These are phyloP conservation scores for Globisporangium yorkense DNA, from an alignment of 352 stramenopile genomes.

Conservation along the genomic window DNA sequence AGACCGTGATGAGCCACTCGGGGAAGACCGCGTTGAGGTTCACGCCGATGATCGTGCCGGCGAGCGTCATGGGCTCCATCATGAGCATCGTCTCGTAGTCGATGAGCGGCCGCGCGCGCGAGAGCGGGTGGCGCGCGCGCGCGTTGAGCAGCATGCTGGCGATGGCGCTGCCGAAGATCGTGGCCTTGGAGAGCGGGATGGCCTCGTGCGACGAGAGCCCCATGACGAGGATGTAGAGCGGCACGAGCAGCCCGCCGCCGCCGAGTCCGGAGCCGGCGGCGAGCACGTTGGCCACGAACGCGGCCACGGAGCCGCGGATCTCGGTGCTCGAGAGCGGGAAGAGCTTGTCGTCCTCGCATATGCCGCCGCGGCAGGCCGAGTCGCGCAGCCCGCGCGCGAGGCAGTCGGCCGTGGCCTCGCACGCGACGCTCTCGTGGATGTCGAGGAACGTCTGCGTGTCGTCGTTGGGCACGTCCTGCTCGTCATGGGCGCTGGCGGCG, in stretches of 20 bases:
- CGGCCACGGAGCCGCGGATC: conserved; percentile 54
- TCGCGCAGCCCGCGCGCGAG: conserved; percentile 26
- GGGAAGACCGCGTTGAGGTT: conserved; percentile 81
- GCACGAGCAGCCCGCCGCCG: conserved; percentile 70
- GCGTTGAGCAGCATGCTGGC: conserved; percentile 72
- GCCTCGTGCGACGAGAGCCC: conserved; percentile 69
- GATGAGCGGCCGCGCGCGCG: conserved; percentile 57
- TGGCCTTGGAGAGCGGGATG: conserved; percentile 78
- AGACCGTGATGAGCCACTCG: conserved; percentile 79
- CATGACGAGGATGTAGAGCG: conserved; percentile 76
- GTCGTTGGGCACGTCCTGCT: conserved; percentile 12
- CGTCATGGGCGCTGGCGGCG: not conserved
- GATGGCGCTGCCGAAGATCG: conserved; percentile 78
- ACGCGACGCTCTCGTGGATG: conserved; percentile 18
- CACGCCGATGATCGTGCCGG: conserved; percentile 80
- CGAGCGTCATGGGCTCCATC: conserved; percentile 85
- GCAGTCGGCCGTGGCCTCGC: conserved; percentile 47
- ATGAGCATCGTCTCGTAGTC: conserved; percentile 83
- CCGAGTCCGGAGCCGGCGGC: conserved; percentile 62
- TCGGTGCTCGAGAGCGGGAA: conserved; percentile 55
- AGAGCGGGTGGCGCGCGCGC: conserved; percentile 55
- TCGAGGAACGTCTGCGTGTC: conserved; percentile 10
- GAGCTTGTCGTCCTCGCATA: conserved; percentile 47
- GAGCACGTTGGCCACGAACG: conserved; percentile 58
- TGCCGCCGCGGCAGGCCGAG: conserved; percentile 36